A percentile compares a stretch with the other conserved stretches of the same genome.
Evolutionary conservation across 192 early-diverging fungal genomes (phyloP).

Genomic region (Rhizophagus clarus): DNA sequence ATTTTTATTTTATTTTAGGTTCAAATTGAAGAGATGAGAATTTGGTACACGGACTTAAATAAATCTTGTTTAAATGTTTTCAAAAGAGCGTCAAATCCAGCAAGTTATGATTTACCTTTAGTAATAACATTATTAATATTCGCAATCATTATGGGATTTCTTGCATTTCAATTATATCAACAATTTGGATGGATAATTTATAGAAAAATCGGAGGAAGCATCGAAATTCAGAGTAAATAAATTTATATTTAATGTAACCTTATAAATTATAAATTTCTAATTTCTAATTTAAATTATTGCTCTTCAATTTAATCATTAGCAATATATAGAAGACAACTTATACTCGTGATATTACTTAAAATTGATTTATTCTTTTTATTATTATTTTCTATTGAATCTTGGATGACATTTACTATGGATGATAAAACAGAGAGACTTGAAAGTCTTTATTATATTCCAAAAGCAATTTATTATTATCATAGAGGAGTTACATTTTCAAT

Average conservation of each 20-base stretch:
- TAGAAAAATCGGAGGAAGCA: background rate
- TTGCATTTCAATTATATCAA: background rate
- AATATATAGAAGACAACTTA: background rate
- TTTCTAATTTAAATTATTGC: background rate
- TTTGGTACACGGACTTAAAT: background rate
- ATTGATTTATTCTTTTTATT: background rate
- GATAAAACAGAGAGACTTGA: background rate
- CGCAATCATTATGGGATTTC: background rate
- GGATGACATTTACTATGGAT: background rate
- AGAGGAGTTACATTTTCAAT: background rate
- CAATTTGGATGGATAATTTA: constrained; percentile 6
- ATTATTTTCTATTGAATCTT: background rate
- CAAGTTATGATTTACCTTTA: background rate
- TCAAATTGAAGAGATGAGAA: background rate
- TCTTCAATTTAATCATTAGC: background rate
- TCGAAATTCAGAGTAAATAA: background rate
- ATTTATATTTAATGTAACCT: background rate
- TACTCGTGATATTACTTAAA: background rate
- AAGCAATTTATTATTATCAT: background rate
- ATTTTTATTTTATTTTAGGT: background rate
- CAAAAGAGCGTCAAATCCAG: background rate
- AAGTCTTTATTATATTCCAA: background rate
- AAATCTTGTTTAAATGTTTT: background rate
- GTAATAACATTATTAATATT: background rate
- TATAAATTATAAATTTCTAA: background rate